Evolutionary conservation across 495 filamentous ascomycete species (phyloP).

Genomic region (Penicillium steckii): DNA sequence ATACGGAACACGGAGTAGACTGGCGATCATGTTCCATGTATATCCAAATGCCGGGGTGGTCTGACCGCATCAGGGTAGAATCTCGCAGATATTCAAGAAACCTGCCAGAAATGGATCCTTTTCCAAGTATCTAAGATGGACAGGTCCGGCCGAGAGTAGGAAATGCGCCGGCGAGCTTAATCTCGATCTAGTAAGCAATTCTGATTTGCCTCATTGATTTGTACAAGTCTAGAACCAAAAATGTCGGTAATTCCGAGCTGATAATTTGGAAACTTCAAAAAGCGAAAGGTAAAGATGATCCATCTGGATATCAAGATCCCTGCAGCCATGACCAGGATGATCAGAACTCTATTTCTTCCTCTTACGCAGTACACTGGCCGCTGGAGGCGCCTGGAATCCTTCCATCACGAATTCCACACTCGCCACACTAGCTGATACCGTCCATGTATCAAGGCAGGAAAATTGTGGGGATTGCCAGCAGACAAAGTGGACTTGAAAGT

Average conservation of each 20-base stretch:
- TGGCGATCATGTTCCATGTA: slow-evolving; percentile 24
- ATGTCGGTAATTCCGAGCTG: not conserved
- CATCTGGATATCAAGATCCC: not conserved
- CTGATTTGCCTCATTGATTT: not conserved
- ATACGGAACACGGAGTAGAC: slow-evolving; percentile 1
- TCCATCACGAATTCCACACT: not conserved
- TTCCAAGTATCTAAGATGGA: not conserved
- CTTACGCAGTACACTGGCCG: not conserved
- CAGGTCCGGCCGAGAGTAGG: not conserved
- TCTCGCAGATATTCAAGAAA: not conserved
- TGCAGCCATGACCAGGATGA: not conserved
- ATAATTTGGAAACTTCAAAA: not conserved
- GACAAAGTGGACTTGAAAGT: slow-evolving; percentile 9
- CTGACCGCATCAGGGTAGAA: slow-evolving; percentile 14
- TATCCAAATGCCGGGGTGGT: slow-evolving; percentile 10
- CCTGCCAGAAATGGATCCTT: slow-evolving; percentile 4
- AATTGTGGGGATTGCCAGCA: slow-evolving; percentile 3
- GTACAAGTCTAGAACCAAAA: not conserved
- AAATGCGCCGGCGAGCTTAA: slow-evolving; percentile 8
- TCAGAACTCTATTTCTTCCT: not conserved
- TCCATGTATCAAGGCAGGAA: slow-evolving; percentile 10
- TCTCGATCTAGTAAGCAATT: not conserved
- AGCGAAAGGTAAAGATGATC: not conserved
- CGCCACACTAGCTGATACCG: slow-evolving; percentile 14
- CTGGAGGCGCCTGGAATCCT: not conserved